phyloP scores from a whole-genome alignment of 1,139 yeast species.

The Magnusiomyces sp. region DNA sequence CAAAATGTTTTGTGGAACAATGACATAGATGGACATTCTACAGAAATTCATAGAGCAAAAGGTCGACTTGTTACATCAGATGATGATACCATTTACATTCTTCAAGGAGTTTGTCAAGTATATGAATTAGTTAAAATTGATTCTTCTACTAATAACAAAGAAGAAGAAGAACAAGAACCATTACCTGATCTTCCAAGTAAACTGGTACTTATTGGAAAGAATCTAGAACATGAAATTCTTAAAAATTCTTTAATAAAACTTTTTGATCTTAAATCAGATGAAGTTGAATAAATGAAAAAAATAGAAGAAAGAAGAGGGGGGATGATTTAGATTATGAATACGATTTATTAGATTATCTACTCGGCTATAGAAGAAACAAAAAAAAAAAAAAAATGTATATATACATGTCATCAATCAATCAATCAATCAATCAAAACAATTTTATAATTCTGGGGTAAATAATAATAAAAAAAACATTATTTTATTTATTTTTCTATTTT shows the following conservation, averaged over 20 bases:
- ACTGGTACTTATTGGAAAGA: conserved; percentile 67
- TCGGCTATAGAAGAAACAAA: no score
- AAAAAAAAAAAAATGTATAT: no score
- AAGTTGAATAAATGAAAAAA: no score
- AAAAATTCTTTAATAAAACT: conserved; percentile 37
- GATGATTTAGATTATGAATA: no score
- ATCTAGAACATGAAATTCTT: conserved; percentile 71
- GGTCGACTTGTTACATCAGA: conserved; percentile 49
- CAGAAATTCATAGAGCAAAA: conserved; percentile 74
- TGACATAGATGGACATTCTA: conserved; percentile 31
- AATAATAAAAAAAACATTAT: no score
- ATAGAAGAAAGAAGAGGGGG: no score
- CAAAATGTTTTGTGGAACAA: conserved; percentile 67
- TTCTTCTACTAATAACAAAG: not conserved
- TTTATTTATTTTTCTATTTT: no score
- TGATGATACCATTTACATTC: conserved; percentile 42
- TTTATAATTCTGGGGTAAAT: no score
- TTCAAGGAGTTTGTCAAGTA: conserved; percentile 93
- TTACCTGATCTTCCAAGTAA: not conserved
- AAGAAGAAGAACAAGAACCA: not conserved
- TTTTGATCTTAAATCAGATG: not conserved
- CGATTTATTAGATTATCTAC: no score
- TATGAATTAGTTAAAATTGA: conserved; percentile 57
- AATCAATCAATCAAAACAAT: no score
- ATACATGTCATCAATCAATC: no score